phyloP scores from a whole-genome alignment of 2,329 filamentous ascomycete species.

The Cladorrhinum sp. region DNA sequence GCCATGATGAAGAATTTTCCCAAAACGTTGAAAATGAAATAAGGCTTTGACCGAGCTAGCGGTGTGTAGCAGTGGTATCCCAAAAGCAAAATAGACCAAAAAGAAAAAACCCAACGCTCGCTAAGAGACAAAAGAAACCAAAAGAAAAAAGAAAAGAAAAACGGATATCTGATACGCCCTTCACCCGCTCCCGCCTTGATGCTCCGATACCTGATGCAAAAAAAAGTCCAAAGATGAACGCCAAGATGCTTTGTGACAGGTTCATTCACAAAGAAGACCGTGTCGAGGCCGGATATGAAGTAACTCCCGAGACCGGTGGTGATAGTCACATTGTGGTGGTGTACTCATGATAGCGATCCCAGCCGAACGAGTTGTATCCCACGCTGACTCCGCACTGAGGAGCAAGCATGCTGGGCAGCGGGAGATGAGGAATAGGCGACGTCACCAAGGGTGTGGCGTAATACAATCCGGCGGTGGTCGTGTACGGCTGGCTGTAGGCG shows the following conservation, averaged over 20 bases:
- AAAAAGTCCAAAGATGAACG: slow-evolving; percentile 17
- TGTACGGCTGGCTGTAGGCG: slow-evolving; percentile 75
- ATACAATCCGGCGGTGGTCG: slow-evolving; percentile 65
- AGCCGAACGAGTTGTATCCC: slow-evolving; percentile 76
- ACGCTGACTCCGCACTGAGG: slow-evolving; percentile 79
- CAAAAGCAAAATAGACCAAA: slow-evolving; percentile 36
- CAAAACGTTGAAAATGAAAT: slow-evolving; percentile 35
- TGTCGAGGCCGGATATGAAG: slow-evolving; percentile 47
- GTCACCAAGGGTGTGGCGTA: slow-evolving; percentile 76
- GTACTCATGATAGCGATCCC: slow-evolving; percentile 83
- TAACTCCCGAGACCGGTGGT: slow-evolving; percentile 43
- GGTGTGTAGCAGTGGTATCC: slow-evolving; percentile 45
- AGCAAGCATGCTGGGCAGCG: slow-evolving; percentile 81
- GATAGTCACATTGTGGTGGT: slow-evolving; percentile 81
- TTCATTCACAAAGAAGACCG: slow-evolving; percentile 35
- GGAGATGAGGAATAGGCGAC: slow-evolving; percentile 71
- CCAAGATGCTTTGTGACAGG: slow-evolving; percentile 31
- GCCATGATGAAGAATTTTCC: slow-evolving; percentile 50
- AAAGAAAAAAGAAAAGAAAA: slow-evolving; percentile 30
- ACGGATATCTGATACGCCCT: slow-evolving; percentile 26
- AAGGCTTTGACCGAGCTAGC: slow-evolving; percentile 47
- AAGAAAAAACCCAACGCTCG: slow-evolving; percentile 40
- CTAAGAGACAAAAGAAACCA: slow-evolving; percentile 35
- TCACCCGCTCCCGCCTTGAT: slow-evolving; percentile 29
- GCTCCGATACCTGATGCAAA: slow-evolving; percentile 26